Evolutionary conservation across 371 early-diverging fungal species (phyloP).

Genomic region (Saksenaea vasiformis): DNA sequence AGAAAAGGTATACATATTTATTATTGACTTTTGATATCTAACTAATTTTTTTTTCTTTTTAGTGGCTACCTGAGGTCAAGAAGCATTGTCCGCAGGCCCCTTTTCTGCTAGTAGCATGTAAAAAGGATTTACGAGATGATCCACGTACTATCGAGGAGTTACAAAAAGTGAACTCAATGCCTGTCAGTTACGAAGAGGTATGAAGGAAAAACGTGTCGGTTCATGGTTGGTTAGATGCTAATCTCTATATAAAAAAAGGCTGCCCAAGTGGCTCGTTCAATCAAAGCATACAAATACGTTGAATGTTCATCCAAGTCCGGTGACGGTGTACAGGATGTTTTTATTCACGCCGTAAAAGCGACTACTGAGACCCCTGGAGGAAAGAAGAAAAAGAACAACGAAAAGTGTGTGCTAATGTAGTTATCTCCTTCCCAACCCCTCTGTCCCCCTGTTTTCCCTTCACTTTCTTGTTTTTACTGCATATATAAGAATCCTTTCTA

Average conservation of each 20-base stretch:
- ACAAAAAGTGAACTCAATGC: slow-evolving; percentile 17
- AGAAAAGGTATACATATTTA: slow-evolving; percentile 29
- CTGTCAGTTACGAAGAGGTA: slow-evolving; percentile 34
- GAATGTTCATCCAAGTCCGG: slow-evolving; percentile 18
- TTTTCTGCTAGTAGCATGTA: slow-evolving; percentile 51
- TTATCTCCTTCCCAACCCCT: neutral
- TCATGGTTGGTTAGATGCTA: neutral
- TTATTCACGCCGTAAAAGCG: slow-evolving; percentile 14
- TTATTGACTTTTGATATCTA: neutral
- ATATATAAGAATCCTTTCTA: neutral
- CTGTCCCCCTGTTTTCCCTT: too few relatives aligned
- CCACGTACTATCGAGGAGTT: slow-evolving; percentile 23
- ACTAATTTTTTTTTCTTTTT: neutral
- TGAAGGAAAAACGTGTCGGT: neutral
- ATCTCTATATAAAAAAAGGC: slow-evolving; percentile 2
- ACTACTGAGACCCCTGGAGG: neutral
- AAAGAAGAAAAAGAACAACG: slow-evolving; percentile 17
- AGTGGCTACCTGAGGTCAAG: slow-evolving; percentile 57
- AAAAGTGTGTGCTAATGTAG: slow-evolving; percentile 32
- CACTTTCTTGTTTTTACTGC: neutral
- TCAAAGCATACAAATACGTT: slow-evolving; percentile 14
- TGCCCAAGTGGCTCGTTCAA: slow-evolving; percentile 1
- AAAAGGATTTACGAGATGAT: slow-evolving; percentile 53
- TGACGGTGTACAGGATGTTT: slow-evolving; percentile 15
- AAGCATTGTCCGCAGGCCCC: slow-evolving; percentile 42